A percentile compares a stretch with the other conserved stretches of the same genome.
phyloP scores from a whole-genome alignment of 306 rosid genomes.

The Vachellia collinsii region DNA sequence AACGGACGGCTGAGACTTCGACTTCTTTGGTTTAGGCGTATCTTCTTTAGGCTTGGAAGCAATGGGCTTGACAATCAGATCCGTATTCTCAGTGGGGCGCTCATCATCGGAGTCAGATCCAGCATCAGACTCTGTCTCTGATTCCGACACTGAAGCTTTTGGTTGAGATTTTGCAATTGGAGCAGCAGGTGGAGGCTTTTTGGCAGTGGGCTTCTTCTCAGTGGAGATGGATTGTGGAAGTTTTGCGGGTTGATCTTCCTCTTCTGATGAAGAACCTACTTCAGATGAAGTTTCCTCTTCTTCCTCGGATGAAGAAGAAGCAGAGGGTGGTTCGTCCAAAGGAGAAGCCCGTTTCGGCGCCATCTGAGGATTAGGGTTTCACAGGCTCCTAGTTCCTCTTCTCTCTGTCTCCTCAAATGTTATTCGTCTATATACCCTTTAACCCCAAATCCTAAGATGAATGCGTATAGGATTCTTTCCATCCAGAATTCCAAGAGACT shows the following conservation, averaged over 20 bases:
- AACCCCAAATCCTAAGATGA: too few relatives aligned
- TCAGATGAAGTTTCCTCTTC: constrained; percentile 44
- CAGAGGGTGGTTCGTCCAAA: constrained; percentile 73
- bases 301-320: constrained; percentile 45
- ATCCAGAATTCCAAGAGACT: too few relatives aligned
- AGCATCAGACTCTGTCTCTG: constrained; percentile 51
- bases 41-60: constrained; percentile 62
- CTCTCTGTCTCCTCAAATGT: neutral
- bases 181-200: constrained; percentile 40
- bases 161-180: constrained; percentile 5
- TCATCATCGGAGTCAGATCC: constrained; percentile 46
- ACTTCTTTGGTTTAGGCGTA: constrained; percentile 41
- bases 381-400: too few relatives aligned
- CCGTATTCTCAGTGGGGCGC: neutral
- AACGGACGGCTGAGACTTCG: constrained; percentile 24
- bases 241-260: constrained; percentile 31
- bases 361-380: constrained; percentile 51
- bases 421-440: too few relatives aligned
- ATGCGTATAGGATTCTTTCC: too few relatives aligned
- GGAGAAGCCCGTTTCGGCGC: constrained; percentile 69
- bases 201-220: constrained; percentile 35
- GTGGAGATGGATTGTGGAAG: neutral
- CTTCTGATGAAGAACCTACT: constrained; percentile 31
- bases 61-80: constrained; percentile 42
- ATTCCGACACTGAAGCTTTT: constrained; percentile 47